These are phyloP conservation scores for Malassezia sympodialis DNA, from an alignment of 1,284 basidiomycete species.

Conservation along the genomic window DNA sequence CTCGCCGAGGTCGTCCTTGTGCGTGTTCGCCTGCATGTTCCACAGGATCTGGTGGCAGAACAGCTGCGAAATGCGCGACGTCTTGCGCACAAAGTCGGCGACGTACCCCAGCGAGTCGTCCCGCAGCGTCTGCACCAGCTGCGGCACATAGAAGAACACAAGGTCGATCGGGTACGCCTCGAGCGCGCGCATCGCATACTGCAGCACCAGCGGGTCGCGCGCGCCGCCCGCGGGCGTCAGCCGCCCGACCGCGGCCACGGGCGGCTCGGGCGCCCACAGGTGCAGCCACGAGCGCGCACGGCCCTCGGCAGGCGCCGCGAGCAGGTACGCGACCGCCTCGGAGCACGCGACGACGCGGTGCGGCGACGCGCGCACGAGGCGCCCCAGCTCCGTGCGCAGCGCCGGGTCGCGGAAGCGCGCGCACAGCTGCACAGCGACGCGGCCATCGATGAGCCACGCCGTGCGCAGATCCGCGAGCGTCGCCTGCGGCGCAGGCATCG, in stretches of 20 bases:
- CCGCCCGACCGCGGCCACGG: slow-evolving; percentile 53
- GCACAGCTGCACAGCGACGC: slow-evolving; percentile 69
- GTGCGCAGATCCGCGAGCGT: slow-evolving; percentile 6
- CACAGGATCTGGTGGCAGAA: slow-evolving; percentile 99
- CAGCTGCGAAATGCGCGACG: slow-evolving; percentile 88
- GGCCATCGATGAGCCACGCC: slow-evolving; percentile 74
- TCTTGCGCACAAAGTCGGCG: slow-evolving; percentile 89
- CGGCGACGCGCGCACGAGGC: slow-evolving; percentile 65
- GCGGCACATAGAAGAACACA: slow-evolving; percentile 98
- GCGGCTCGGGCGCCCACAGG: slow-evolving; percentile 79
- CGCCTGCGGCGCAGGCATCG: slow-evolving; percentile 48
- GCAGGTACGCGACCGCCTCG: slow-evolving; percentile 67
- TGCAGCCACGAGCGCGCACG: slow-evolving; percentile 59
- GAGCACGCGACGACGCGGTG: slow-evolving; percentile 63
- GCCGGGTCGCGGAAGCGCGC: slow-evolving; percentile 68
- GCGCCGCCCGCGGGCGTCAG: slow-evolving; percentile 47
- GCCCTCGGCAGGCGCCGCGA: slow-evolving; percentile 50
- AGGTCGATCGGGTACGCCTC: slow-evolving; percentile 88
- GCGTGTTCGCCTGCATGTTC: slow-evolving; percentile 99
- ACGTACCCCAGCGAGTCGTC: slow-evolving; percentile 75
- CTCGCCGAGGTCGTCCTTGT: slow-evolving; percentile 65
- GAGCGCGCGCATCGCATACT: slow-evolving; percentile 91
- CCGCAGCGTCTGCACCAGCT: slow-evolving; percentile 87
- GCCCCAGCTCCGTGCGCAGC: slow-evolving; percentile 62
- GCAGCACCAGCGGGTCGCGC: slow-evolving; percentile 73